Conservation (phyloP, 2,329 filamentous ascomycete species). For the Byssoonygena ceratinophila region DNA sequence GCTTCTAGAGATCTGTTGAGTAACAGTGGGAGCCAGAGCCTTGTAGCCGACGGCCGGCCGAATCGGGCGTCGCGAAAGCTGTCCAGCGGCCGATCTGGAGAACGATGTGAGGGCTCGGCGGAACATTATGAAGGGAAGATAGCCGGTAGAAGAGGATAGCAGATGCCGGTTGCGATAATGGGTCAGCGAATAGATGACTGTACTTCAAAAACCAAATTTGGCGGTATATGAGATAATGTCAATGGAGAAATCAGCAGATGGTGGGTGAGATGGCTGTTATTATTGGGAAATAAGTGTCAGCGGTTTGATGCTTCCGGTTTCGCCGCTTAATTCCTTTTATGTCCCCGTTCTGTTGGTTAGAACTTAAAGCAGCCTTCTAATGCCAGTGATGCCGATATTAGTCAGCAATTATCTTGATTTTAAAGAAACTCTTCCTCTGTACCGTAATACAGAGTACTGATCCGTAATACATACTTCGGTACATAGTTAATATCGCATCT, state of each 20-base stretch:
- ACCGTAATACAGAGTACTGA: no score
- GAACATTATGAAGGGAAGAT: constrained; percentile 39
- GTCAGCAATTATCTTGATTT: background rate
- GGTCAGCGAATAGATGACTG: background rate
- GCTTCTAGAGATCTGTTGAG: constrained; percentile 35
- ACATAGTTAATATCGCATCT: no score
- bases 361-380: no score
- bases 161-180: background rate
- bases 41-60: constrained; percentile 30
- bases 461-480: no score
- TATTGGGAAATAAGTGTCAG: background rate
- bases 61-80: constrained; percentile 29
- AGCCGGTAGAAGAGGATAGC: background rate
- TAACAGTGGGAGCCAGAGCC: constrained; percentile 31
- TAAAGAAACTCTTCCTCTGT: no score
- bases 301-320: background rate
- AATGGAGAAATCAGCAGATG: background rate
- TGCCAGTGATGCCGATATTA: background rate
- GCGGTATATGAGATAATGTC: no score
- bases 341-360: background rate
- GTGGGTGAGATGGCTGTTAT: background rate
- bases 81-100: constrained; percentile 44
- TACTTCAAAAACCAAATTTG: no score
- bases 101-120: constrained; percentile 45
- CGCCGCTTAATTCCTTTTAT: background rate